Percentiles rank a stretch among this genome's conserved stretches.
These are phyloP conservation scores for Amphibolis antarctica DNA, from an alignment of 106 monocot species.

Conservation along the genomic window DNA sequence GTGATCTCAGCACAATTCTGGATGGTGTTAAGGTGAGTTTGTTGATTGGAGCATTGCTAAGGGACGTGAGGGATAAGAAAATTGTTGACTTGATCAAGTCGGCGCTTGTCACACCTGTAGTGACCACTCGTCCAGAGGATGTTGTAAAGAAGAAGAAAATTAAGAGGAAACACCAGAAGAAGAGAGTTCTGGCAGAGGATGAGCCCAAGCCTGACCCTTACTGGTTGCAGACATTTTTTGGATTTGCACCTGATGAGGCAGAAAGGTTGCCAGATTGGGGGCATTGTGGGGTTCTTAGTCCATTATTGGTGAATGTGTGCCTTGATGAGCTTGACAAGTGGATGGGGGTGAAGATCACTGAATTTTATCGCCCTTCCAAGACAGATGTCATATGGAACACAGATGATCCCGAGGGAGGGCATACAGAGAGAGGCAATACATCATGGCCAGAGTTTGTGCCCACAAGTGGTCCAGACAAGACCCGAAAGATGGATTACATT, in stretches of 20 bases:
- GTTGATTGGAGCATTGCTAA: slow-evolving; percentile 46
- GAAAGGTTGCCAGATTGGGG: slow-evolving; percentile 77
- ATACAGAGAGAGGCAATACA: slow-evolving; percentile 68
- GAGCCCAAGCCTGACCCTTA: slow-evolving; percentile 98
- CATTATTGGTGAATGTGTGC: slow-evolving; percentile 64
- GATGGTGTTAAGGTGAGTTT: slow-evolving; percentile 48
- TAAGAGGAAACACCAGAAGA: slow-evolving; percentile 92
- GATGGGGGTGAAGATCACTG: slow-evolving; percentile 81
- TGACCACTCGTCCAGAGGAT: slow-evolving; percentile 33
- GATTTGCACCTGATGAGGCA: slow-evolving; percentile 92
- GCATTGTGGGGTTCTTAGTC: slow-evolving; percentile 75
- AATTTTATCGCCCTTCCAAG: slow-evolving; percentile 79
- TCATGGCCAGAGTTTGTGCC: slow-evolving; percentile 99
- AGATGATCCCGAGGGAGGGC: slow-evolving; percentile 34
- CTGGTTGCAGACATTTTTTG: slow-evolving; percentile 95
- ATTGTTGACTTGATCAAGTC: slow-evolving; percentile 72
- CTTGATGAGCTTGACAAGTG: slow-evolving; percentile 90
- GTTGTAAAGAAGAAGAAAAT: slow-evolving; percentile 65
- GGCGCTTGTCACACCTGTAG: slow-evolving; percentile 59
- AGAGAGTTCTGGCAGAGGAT: slow-evolving; percentile 70
- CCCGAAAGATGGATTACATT: slow-evolving; percentile 83
- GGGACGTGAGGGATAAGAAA: slow-evolving; percentile 82
- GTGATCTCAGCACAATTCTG: slow-evolving; percentile 57
- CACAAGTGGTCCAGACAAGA: slow-evolving; percentile 94
- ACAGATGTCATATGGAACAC: slow-evolving; percentile 59